phyloP scores from a whole-genome alignment of 768 basidiomycete genomes.

The Postia placenta region DNA sequence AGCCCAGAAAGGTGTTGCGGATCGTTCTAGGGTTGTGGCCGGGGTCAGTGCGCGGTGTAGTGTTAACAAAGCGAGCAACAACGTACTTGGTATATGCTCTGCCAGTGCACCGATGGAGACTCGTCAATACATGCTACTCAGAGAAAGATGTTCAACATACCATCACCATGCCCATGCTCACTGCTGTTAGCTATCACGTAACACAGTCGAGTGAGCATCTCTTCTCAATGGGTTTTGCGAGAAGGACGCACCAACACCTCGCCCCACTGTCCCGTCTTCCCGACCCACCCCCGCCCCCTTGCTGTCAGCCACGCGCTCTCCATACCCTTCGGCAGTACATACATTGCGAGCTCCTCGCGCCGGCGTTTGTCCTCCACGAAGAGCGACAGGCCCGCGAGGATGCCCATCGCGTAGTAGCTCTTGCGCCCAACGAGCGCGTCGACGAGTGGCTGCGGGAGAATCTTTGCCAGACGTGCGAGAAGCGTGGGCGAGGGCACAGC shows the following conservation, averaged over 20 bases:
- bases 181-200: slow-evolving; percentile 46
- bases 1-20: slow-evolving; percentile 79
- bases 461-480: slow-evolving; percentile 25
- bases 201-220: no score
- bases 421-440: slow-evolving; percentile 59
- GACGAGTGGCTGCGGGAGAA: slow-evolving; percentile 33
- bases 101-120: neutral
- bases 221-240: neutral
- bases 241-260: slow-evolving; percentile 50
- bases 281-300: slow-evolving; percentile 69
- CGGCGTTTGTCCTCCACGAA: slow-evolving; percentile 85
- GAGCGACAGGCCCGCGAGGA: slow-evolving; percentile 68
- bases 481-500: slow-evolving; percentile 22
- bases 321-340: slow-evolving; percentile 80
- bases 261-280: slow-evolving; percentile 63
- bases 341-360: slow-evolving; percentile 91
- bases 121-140: neutral
- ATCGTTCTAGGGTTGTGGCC: slow-evolving; percentile 38
- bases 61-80: neutral
- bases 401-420: slow-evolving; percentile 71
- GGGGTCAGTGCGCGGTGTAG: neutral
- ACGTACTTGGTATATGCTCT: slow-evolving; percentile 73
- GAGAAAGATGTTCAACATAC: slow-evolving; percentile 32
- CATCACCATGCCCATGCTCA: slow-evolving; percentile 93
- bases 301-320: slow-evolving; percentile 88